Percentiles rank a stretch among this genome's conserved stretches.
Conservation (phyloP, 805 yeast species). For the Cyberlindnera xishuangbannaensis region DNA sequence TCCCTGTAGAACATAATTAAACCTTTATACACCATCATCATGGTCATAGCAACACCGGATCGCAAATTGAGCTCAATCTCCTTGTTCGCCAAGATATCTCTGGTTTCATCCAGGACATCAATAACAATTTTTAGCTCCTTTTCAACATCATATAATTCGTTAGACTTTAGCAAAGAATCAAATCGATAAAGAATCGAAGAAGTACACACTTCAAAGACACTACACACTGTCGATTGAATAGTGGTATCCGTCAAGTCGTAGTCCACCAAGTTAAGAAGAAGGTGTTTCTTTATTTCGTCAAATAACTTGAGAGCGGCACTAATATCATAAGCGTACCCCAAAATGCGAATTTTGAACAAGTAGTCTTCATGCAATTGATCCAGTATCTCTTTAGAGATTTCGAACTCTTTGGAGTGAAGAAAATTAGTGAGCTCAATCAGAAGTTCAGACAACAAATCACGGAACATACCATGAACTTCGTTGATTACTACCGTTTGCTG, state of each 20-base stretch:
- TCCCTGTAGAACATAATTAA: slow-evolving; percentile 27
- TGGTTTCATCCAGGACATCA: slow-evolving; percentile 9
- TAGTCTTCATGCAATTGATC: slow-evolving; percentile 17
- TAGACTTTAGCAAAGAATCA: slow-evolving; percentile 11
- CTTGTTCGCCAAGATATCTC: slow-evolving; percentile 7
- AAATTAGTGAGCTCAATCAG: slow-evolving; percentile 13
- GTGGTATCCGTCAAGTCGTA: slow-evolving; percentile 1
- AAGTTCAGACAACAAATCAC: slow-evolving; percentile 13
- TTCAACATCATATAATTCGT: slow-evolving; percentile 17
- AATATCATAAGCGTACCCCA: slow-evolving; percentile 15
- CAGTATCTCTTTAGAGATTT: slow-evolving; percentile 6
- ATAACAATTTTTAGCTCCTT: slow-evolving; percentile 15
- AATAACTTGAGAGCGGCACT: slow-evolving; percentile 8
- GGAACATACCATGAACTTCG: slow-evolving; percentile 9
- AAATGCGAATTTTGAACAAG: slow-evolving; percentile 13
- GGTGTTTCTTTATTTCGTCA: slow-evolving; percentile 7
- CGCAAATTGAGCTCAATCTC: slow-evolving; percentile 14
- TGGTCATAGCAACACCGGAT: slow-evolving; percentile 17
- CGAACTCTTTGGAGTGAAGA: slow-evolving; percentile 10
- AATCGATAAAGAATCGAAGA: slow-evolving; percentile 19
- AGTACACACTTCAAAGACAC: slow-evolving; percentile 13
- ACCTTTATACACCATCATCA: slow-evolving; percentile 22
- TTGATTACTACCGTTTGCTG: slow-evolving; percentile 5
- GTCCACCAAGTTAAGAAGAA: slow-evolving; percentile 7
- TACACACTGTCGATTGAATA: background rate